Evolutionary conservation across 2,329 filamentous ascomycete genomes (phyloP).

Genomic region (Massarina eburnea): DNA sequence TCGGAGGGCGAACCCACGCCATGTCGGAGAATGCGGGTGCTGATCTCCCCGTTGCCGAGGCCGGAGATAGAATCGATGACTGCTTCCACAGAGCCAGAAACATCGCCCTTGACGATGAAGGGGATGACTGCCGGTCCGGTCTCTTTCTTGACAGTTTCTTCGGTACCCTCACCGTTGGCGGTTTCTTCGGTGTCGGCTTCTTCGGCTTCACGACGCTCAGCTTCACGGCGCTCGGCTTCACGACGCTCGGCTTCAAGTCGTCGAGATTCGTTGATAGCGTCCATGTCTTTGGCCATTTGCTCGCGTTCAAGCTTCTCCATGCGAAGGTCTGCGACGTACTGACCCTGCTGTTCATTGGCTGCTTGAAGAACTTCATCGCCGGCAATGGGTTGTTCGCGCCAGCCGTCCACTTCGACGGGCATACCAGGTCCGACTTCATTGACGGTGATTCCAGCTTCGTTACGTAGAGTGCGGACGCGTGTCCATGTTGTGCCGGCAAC

Average conservation of each 20-base stretch:
- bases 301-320: slow-evolving; percentile 70
- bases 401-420: slow-evolving; percentile 92
- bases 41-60: slow-evolving; percentile 83
- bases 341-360: slow-evolving; percentile 73
- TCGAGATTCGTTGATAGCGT: slow-evolving; percentile 73
- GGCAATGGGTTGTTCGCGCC: slow-evolving; percentile 82
- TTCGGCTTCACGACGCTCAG: slow-evolving; percentile 56
- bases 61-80: slow-evolving; percentile 75
- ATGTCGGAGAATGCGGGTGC: slow-evolving; percentile 73
- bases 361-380: slow-evolving; percentile 89
- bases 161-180: slow-evolving; percentile 19
- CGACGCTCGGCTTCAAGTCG: slow-evolving; percentile 60
- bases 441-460: slow-evolving; percentile 77
- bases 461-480: slow-evolving; percentile 77
- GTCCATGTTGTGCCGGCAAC: slow-evolving; percentile 90
- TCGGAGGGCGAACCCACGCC: slow-evolving; percentile 78
- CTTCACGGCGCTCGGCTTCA: slow-evolving; percentile 57
- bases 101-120: slow-evolving; percentile 90
- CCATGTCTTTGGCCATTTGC: slow-evolving; percentile 67
- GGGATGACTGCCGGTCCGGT: slow-evolving; percentile 63
- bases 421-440: slow-evolving; percentile 79
- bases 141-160: slow-evolving; percentile 44
- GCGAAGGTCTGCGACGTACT: slow-evolving; percentile 75
- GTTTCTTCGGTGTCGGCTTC: slow-evolving; percentile 46
- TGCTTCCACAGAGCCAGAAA: slow-evolving; percentile 91